phyloP scores from a whole-genome alignment of 2,329 filamentous ascomycete genomes.

The Clonostachys solani region DNA sequence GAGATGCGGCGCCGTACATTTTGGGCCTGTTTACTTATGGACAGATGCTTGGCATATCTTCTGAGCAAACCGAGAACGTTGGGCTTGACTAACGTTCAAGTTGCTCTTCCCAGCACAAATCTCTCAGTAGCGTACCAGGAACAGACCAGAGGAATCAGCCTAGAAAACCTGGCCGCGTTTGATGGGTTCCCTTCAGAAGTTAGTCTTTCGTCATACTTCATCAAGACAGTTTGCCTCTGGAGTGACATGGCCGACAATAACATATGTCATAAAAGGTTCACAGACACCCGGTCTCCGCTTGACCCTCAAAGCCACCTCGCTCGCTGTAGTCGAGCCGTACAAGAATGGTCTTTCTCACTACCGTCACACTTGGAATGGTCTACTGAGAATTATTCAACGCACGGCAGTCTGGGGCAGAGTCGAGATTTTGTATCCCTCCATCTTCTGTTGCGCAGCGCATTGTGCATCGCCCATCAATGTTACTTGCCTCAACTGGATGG shows the following conservation, averaged over 20 bases:
- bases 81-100: slow-evolving; percentile 1
- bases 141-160: slow-evolving; percentile 5
- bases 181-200: slow-evolving; percentile 7
- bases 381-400: slow-evolving; percentile 6
- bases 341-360: slow-evolving; percentile 7
- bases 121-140: slow-evolving; percentile 8
- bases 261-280: not conserved
- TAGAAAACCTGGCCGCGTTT: slow-evolving; percentile 2
- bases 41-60: slow-evolving; percentile 7
- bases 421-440: slow-evolving; percentile 13
- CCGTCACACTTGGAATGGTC: slow-evolving; percentile 8
- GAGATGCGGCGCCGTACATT: slow-evolving; percentile 16
- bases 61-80: slow-evolving; percentile 8
- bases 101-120: slow-evolving; percentile 9
- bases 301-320: not conserved
- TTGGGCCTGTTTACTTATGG: slow-evolving; percentile 14
- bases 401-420: slow-evolving; percentile 7
- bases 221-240: slow-evolving; percentile 10
- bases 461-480: slow-evolving; percentile 13
- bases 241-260: slow-evolving; percentile 8
- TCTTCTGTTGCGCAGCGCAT: slow-evolving; percentile 11
- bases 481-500: slow-evolving; percentile 12
- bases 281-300: slow-evolving; percentile 1
- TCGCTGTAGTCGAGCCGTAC: slow-evolving; percentile 2
- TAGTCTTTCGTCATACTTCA: slow-evolving; percentile 7